These are phyloP conservation scores for Alternaria ethzedia DNA, from an alignment of 2,329 filamentous ascomycete species.

Conservation along the genomic window DNA sequence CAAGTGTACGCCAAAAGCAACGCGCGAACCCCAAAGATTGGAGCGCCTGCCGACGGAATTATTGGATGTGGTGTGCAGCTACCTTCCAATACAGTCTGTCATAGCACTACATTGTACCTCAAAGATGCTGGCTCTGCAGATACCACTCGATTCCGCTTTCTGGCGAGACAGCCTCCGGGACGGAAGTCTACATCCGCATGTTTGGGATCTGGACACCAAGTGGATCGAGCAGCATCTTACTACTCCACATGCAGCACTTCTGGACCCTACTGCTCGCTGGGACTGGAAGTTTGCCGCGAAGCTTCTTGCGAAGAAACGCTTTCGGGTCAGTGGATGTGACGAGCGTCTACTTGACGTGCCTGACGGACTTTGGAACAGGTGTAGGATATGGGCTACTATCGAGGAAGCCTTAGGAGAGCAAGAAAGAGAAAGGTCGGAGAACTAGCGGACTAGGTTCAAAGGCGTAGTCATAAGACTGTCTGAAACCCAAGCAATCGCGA, in stretches of 20 bases:
- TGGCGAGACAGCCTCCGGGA: slow-evolving; percentile 31
- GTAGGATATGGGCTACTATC: slow-evolving; percentile 34
- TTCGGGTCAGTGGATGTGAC: slow-evolving; percentile 16
- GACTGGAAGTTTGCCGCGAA: slow-evolving; percentile 27
- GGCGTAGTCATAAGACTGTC: not conserved
- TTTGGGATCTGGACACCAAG: slow-evolving; percentile 33
- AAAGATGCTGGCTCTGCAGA: slow-evolving; percentile 20
- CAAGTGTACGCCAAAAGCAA: not conserved
- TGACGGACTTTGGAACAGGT: slow-evolving; percentile 33
- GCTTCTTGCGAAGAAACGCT: slow-evolving; percentile 21
- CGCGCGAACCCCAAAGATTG: slow-evolving; percentile 8
- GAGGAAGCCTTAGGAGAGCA: slow-evolving; percentile 17
- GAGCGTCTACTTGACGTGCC: slow-evolving; percentile 18
- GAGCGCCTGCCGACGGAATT: slow-evolving; percentile 27
- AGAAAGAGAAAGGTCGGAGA: not conserved
- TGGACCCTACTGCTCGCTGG: slow-evolving; percentile 9
- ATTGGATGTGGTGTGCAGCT: slow-evolving; percentile 20
- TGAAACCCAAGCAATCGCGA: not conserved
- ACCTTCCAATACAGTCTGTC: slow-evolving; percentile 19
- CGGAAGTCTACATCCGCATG: slow-evolving; percentile 27
- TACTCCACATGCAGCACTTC: not conserved
- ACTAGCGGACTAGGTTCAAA: not conserved
- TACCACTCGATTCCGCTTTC: slow-evolving; percentile 31
- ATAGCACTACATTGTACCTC: slow-evolving; percentile 30
- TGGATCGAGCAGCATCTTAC: slow-evolving; percentile 12